Evolutionary conservation across 352 stramenopile species (phyloP), one percentile per base, ranked within the genome.

Genomic region (Phytophthora rubi): DNA sequence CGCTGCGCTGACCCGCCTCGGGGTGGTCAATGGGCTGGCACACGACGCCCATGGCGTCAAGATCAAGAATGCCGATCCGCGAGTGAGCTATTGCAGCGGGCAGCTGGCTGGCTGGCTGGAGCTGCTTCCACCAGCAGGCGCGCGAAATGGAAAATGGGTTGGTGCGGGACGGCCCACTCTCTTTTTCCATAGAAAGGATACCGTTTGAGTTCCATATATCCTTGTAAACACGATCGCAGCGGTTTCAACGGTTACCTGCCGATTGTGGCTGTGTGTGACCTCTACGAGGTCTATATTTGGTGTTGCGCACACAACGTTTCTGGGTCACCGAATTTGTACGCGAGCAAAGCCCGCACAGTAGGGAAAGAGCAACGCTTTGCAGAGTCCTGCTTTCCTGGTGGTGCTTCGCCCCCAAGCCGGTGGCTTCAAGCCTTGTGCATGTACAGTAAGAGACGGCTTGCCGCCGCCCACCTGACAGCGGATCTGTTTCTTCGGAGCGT

Each of bases 171-270:
- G 32, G 49, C 21, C 42, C 49, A 65, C 65, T 53, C 66, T 69
- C 45, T 56, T 6, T 55, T 53, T 75, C 51, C 61, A 75, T 54
- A 75, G 32, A 75, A 75, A 65, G 48, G 66, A 65, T 69, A 56
- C 35, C 13, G 16, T 28, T 10, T 23, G 2, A 49, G 4, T 32
- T n/a, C 39, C 35, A 2, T 35, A 64, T 61, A 47, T 15, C 55
- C 66, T 53, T 16, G 15, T 10, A 7, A 68, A 72, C 8, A 8
- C 3, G 58, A 54, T 65, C 3, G 1, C 0, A 61, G 5, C 54
- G 21, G 21, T 60, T 65, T 59, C 4, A 30, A 21, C 59, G 47
- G 53, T 37, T 32, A 51, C n/a, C 1, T 2, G 6, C 7, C 3
- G 28, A 42, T 59, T 37, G 18, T 1, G 4, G 7, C 18, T 30